phyloP scores from a whole-genome alignment of 805 yeast genomes.

The Candida nitratophila region DNA sequence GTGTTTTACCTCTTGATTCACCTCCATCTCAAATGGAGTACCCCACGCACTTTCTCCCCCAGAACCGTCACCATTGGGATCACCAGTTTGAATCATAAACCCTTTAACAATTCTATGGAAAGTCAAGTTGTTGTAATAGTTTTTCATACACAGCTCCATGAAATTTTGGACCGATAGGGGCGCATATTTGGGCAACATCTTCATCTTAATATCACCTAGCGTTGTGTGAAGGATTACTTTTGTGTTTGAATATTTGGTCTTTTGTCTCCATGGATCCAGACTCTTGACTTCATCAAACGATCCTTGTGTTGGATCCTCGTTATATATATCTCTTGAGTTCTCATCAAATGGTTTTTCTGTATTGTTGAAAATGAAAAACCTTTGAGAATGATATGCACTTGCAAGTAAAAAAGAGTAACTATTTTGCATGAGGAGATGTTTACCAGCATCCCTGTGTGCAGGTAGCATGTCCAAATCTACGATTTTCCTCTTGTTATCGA shows the following conservation, averaged over 20 bases:
- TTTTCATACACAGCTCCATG: slow-evolving; percentile 24
- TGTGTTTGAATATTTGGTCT: slow-evolving; percentile 1
- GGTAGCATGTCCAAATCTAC: neutral
- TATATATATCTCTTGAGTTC: slow-evolving; percentile 5
- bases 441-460: neutral
- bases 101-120: slow-evolving; percentile 45
- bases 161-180: slow-evolving; percentile 39
- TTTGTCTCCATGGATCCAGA: slow-evolving; percentile 2
- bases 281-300: neutral
- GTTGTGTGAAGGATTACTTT: slow-evolving; percentile 30
- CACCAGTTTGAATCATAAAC: slow-evolving; percentile 60
- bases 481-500: neutral
- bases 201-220: slow-evolving; percentile 34
- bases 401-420: slow-evolving; percentile 1
- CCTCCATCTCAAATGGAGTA: slow-evolving; percentile 38
- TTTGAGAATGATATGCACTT: neutral
- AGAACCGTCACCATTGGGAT: slow-evolving; percentile 36
- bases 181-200: slow-evolving; percentile 27
- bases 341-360: neutral
- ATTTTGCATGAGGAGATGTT: neutral
- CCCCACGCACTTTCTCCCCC: slow-evolving; percentile 34
- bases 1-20: slow-evolving; percentile 36
- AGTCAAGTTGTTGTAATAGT: slow-evolving; percentile 32
- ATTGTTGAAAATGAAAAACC: slow-evolving; percentile 5
- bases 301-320: slow-evolving; percentile 3